These are phyloP conservation scores for Heterobasidion occidentale DNA, from an alignment of 1,284 basidiomycete genomes.

Conservation along the genomic window DNA sequence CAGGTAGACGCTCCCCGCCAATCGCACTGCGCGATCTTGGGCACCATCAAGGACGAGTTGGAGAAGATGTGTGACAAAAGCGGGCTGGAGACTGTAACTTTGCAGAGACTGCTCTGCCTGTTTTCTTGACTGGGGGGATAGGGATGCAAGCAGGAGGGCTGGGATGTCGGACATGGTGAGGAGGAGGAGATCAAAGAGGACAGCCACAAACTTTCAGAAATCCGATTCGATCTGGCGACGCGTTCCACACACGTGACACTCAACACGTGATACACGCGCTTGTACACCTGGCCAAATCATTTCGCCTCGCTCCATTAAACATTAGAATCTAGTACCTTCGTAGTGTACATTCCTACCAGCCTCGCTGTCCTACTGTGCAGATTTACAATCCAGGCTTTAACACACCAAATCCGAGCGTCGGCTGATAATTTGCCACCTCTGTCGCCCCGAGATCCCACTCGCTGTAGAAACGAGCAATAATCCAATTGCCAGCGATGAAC, in stretches of 20 bases:
- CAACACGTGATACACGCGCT: not conserved
- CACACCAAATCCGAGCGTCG: too few species aligned
- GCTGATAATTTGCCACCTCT: too few species aligned
- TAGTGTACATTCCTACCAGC: too few species aligned
- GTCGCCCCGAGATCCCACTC: too few species aligned
- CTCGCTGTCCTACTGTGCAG: too few species aligned
- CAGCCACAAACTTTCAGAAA: not conserved
- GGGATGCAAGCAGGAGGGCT: conserved; percentile 61
- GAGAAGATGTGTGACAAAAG: conserved; percentile 74
- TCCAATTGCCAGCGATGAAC: too few species aligned
- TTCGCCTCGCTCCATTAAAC: too few species aligned
- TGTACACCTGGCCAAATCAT: too few species aligned
- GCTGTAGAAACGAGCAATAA: too few species aligned
- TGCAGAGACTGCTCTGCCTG: conserved; percentile 74
- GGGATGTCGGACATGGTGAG: conserved; percentile 59
- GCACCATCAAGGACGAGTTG: conserved; percentile 63
- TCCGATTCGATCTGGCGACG: not conserved
- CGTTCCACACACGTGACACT: not conserved
- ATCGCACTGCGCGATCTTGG: conserved; percentile 64
- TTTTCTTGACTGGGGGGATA: conserved; percentile 67
- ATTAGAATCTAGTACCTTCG: too few species aligned
- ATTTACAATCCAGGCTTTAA: too few species aligned
- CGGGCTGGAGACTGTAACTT: conserved; percentile 59
- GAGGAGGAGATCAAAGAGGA: not conserved
- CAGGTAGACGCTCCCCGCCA: conserved; percentile 81